Evolutionary conservation across 2,329 filamentous ascomycete genomes (phyloP).

Genomic region (Talaromyces sp.): DNA sequence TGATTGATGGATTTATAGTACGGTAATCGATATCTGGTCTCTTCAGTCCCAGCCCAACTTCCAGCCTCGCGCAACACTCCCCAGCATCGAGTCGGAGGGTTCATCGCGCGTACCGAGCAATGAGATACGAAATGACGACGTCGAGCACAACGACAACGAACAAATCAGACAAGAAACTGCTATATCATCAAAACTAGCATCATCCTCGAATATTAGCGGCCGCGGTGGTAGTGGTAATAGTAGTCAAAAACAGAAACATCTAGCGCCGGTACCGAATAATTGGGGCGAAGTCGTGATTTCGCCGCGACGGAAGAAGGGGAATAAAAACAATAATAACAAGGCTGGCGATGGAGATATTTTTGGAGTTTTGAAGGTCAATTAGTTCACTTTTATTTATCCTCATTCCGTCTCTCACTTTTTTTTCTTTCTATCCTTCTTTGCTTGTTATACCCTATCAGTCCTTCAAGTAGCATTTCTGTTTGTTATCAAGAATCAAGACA

Average conservation of each 20-base stretch:
- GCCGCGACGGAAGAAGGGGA: constrained; percentile 31
- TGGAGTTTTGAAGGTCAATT: constrained; percentile 36
- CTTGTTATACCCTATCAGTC: constrained; percentile 13
- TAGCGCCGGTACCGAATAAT: constrained; percentile 36
- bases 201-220: not conserved
- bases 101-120: constrained; percentile 25
- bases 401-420: not conserved
- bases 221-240: too few relatives aligned
- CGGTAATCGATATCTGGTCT: constrained; percentile 46
- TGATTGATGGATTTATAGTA: constrained; percentile 25
- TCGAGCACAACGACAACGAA: constrained; percentile 14
- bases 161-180: constrained; percentile 19
- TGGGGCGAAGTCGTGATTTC: constrained; percentile 46
- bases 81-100: constrained; percentile 28
- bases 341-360: constrained; percentile 34
- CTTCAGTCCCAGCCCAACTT: constrained; percentile 42
- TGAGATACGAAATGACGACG: constrained; percentile 15
- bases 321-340: not conserved
- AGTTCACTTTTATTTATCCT: not conserved
- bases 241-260: not conserved
- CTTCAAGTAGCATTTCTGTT: not conserved
- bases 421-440: constrained; percentile 13
- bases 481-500: not conserved
- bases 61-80: constrained; percentile 37
- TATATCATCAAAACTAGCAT: not conserved